Base-by-base conservation (phyloP, 306 rosid species). In the Lathyrus sativus region DNA sequence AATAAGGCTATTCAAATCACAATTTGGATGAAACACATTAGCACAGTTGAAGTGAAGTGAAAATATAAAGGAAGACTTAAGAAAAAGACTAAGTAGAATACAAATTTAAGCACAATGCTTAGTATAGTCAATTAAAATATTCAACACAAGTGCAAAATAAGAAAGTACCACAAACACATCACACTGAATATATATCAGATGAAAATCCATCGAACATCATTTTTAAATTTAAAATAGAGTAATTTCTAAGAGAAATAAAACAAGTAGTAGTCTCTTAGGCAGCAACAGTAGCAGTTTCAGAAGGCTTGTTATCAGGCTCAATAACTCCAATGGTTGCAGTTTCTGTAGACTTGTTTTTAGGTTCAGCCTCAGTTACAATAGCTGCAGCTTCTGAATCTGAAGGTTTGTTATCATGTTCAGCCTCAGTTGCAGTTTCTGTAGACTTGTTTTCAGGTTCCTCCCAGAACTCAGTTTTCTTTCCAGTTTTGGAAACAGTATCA, bases 391-490 rank as follows among this genome's bases (percentile, higher is more conserved):
- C 60, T 54, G 35, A 64, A 43, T 54, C 60, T 24, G 35, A 64
- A 49, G 85, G 65, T 80, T 84, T 74, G 53, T 31, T 70, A 62
- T 66, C 83, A 38, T 65, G 12, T 22, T 75, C 74, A 26, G 4
- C 29, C 7, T 7, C 63, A 3, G 7, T 22, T 22, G 0, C 3
- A 10, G 29, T 51, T 51, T 51, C 57, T 19, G 2, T 4, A 0
- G 7, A 3, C 83, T 84, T 72, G 64, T 39, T 75, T 65, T 78
- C 84, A 7, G 79, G 62, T 3, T 65, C 85, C 46, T 81, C 95
- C 96, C 96, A 89, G 70, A 76, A 89, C 56, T 86, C 75, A 35
- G 96, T 92, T 68, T 87, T 86, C 91, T 92, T 92, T 57, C 98
- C 98, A 37, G 91, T 86, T 82, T 92, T 92, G 17, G 96, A 74